Conservation (phyloP, 345 rosid species). For the Populus ilicifolia region DNA sequence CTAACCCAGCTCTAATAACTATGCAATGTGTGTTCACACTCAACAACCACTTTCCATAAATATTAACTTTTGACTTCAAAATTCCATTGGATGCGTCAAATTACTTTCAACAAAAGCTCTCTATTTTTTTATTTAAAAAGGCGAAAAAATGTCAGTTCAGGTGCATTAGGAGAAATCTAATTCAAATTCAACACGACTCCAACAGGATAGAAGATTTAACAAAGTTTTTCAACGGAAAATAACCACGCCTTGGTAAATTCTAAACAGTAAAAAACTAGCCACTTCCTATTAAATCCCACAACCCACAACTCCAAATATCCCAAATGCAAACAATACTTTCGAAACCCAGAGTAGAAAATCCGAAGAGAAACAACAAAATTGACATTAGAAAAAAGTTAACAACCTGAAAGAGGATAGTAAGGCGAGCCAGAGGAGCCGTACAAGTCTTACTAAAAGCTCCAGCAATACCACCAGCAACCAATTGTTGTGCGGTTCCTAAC, state of each 20-base stretch:
- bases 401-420: conserved; percentile 94
- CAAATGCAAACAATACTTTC: too few species aligned
- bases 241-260: not conserved
- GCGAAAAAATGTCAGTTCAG: not conserved
- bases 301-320: not conserved
- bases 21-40: too few species aligned
- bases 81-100: not conserved
- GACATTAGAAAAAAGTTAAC: not conserved
- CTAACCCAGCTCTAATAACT: not conserved
- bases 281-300: not conserved
- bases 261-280: not conserved
- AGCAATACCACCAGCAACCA: conserved; percentile 86
- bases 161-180: not conserved
- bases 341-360: too few species aligned
- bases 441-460: conserved; percentile 98
- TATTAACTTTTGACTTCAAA: not conserved
- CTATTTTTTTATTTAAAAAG: too few species aligned
- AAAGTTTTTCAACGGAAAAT: not conserved
- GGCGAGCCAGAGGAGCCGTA: conserved; percentile 96
- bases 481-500: conserved; percentile 66
- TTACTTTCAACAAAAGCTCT: too few species aligned
- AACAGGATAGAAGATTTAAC: not conserved
- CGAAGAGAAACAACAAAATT: not conserved
- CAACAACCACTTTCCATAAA: too few species aligned
- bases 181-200: not conserved